phyloP scores from a whole-genome alignment of 768 basidiomycete genomes.

The Lanmaoa rubissima region DNA sequence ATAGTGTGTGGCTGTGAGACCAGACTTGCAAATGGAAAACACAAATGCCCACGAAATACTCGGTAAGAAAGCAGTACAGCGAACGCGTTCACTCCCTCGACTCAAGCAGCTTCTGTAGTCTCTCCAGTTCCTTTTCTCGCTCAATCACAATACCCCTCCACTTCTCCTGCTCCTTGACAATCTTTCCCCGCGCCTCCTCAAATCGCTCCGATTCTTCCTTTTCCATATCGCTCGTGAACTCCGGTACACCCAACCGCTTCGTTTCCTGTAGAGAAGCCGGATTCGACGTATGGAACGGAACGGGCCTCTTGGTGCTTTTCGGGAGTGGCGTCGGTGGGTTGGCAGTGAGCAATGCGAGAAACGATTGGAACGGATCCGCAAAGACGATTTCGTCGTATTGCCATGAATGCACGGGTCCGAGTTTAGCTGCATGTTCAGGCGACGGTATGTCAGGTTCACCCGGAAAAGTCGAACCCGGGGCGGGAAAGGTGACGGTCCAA shows the following conservation, averaged over 20 bases:
- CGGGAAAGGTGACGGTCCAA: conserved; percentile 53
- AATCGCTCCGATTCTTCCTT: conserved; percentile 79
- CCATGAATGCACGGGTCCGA: conserved; percentile 91
- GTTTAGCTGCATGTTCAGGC: conserved; percentile 61
- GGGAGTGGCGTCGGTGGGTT: conserved; percentile 84
- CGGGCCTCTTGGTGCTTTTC: conserved; percentile 51
- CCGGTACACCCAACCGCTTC: conserved; percentile 64
- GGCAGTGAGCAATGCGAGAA: conserved; percentile 76
- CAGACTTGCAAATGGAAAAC: no score
- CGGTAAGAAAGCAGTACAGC: neutral
- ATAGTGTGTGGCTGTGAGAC: conserved; percentile 15
- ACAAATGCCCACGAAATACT: neutral
- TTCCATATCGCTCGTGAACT: conserved; percentile 85
- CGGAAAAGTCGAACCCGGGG: conserved; percentile 7
- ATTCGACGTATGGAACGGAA: conserved; percentile 73
- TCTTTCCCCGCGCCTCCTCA: conserved; percentile 67
- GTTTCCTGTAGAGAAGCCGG: conserved; percentile 60
- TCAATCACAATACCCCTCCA: conserved; percentile 67
- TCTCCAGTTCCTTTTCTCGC: conserved; percentile 78
- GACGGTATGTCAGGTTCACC: conserved; percentile 68
- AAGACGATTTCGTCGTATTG: conserved; percentile 99
- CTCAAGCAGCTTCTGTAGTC: conserved; percentile 52
- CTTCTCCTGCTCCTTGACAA: conserved; percentile 75
- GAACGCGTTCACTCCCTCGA: conserved; percentile 12
- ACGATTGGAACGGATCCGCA: conserved; percentile 85